Conservation (phyloP, 257 asterid species). For the Vinca minor region DNA sequence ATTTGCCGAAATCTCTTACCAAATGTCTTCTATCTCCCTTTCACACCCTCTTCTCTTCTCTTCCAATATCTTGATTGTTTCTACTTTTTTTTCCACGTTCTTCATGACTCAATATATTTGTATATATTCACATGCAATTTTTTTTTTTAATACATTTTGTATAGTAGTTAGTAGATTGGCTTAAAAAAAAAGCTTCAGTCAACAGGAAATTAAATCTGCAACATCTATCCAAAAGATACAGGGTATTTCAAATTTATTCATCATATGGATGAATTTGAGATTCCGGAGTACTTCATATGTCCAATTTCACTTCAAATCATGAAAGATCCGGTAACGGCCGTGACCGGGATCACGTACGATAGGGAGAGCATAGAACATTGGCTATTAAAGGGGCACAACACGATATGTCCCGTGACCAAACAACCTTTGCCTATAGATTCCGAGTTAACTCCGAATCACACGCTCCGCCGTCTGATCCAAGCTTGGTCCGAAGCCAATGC, state of each 20-base stretch:
- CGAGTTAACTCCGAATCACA: slow-evolving; percentile 54
- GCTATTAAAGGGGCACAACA: slow-evolving; percentile 27
- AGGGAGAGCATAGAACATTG: slow-evolving; percentile 51
- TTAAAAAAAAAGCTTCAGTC: no score
- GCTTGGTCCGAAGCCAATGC: slow-evolving; percentile 36
- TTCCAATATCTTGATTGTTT: no score
- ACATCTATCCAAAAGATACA: no score
- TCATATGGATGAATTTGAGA: slow-evolving; percentile 31
- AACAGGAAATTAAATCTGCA: no score
- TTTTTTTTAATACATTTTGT: no score
- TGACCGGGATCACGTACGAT: slow-evolving; percentile 62
- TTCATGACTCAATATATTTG: no score
- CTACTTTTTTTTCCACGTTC: no score
- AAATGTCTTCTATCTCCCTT: slow-evolving; percentile 1
- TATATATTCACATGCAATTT: no score
- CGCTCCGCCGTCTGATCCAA: slow-evolving; percentile 43
- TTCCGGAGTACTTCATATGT: slow-evolving; percentile 58
- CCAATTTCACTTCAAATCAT: slow-evolving; percentile 58
- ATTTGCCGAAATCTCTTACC: slow-evolving; percentile 23
- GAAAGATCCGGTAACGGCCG: slow-evolving; percentile 57
- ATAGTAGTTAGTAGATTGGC: no score
- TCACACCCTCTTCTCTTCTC: neutral
- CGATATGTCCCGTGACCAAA: slow-evolving; percentile 55
- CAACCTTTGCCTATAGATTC: slow-evolving; percentile 27
- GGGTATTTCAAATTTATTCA: no score